phyloP scores from a whole-genome alignment of 352 stramenopile genomes.

The Globisporangium radiosum region DNA sequence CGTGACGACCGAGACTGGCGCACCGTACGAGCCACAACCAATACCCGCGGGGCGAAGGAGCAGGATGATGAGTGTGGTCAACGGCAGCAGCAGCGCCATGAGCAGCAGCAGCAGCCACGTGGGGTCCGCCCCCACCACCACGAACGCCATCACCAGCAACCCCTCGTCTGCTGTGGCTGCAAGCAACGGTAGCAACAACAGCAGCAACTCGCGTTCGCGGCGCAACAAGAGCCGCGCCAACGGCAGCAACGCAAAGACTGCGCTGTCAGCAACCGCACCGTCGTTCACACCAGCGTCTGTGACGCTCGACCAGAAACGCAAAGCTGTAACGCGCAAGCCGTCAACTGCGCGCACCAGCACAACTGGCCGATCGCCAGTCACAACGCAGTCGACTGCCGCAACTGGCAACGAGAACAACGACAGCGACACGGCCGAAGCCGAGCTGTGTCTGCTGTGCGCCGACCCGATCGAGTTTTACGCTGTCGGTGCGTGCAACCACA shows the following conservation, averaged over 20 bases:
- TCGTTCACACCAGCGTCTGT: constrained; percentile 6
- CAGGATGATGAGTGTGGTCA: constrained; percentile 25
- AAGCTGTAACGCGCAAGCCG: constrained; percentile 2
- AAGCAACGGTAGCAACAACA: background rate
- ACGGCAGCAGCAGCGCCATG: constrained; percentile 14
- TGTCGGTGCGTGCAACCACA: constrained; percentile 73
- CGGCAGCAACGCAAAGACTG: background rate
- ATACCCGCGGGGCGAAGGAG: too few species aligned
- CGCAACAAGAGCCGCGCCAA: constrained; percentile 10
- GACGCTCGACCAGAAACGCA: constrained; percentile 17
- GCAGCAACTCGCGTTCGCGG: background rate
- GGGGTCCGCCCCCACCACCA: constrained; percentile 17
- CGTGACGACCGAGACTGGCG: too few species aligned
- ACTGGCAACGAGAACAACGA: constrained; percentile 11
- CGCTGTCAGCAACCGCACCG: constrained; percentile 10
- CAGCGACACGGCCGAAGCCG: constrained; percentile 18
- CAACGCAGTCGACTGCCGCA: background rate
- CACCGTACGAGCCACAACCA: too few species aligned
- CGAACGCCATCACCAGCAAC: constrained; percentile 15
- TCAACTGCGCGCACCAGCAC: too few species aligned
- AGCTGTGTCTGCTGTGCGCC: constrained; percentile 60
- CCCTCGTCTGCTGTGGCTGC: constrained; percentile 5
- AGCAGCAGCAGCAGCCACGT: constrained; percentile 22
- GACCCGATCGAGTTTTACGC: constrained; percentile 65
- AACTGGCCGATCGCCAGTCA: too few species aligned